Conservation (phyloP, 1,139 yeast species). For the Saccharomycopsis phalli region DNA sequence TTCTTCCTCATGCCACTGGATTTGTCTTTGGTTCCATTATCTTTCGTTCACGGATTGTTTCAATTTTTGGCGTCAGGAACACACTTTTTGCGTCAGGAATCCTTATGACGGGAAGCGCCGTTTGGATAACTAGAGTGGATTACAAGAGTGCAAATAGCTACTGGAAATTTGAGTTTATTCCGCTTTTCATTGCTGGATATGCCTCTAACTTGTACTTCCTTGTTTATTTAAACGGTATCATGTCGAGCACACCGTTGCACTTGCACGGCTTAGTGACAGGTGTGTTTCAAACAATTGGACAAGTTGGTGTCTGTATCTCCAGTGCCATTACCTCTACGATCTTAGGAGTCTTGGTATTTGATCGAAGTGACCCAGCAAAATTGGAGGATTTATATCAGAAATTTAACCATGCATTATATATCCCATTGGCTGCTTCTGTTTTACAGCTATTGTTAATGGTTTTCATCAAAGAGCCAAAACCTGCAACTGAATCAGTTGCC, state of each 20-base stretch:
- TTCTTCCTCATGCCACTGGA: conserved; percentile 25
- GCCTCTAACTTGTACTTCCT: conserved; percentile 22
- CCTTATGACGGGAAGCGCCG: conserved; percentile 16
- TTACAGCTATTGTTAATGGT: neutral
- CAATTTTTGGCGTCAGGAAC: conserved; percentile 8
- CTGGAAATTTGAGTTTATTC: conserved; percentile 27
- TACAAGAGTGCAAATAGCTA: conserved; percentile 21
- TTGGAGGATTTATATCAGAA: neutral
- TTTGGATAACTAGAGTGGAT: conserved; percentile 25
- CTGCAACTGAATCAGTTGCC: no score
- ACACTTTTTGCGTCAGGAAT: conserved; percentile 21
- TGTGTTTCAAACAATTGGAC: conserved; percentile 26
- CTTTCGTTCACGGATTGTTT: neutral
- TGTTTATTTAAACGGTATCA: conserved; percentile 23
- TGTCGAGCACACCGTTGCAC: conserved; percentile 28
- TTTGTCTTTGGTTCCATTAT: conserved; percentile 22
- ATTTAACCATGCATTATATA: neutral
- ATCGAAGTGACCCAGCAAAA: neutral
- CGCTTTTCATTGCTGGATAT: conserved; percentile 23
- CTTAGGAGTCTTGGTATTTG: neutral
- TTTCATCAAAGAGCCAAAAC: neutral
- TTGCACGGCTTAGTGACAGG: conserved; percentile 29
- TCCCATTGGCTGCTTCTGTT: neutral
- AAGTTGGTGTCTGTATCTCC: conserved; percentile 22
- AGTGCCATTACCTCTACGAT: conserved; percentile 15